A percentile compares a stretch with the other conserved stretches of the same genome.
These are phyloP conservation scores for Selaginella tamariscina DNA, from an alignment of 75 land plant genomes.

Conservation along the genomic window DNA sequence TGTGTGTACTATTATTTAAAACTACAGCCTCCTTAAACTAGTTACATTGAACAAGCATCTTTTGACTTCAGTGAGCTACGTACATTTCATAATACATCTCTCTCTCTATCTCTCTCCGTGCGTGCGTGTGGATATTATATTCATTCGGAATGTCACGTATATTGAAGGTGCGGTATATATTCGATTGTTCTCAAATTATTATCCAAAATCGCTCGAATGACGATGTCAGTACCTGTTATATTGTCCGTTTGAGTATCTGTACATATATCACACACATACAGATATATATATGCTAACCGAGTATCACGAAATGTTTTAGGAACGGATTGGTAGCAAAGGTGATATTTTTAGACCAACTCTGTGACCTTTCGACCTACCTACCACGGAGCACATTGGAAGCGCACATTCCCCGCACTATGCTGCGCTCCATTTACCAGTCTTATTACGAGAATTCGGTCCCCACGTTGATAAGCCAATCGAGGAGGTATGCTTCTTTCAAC, in stretches of 20 bases:
- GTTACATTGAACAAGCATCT: neutral
- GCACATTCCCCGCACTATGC: constrained; percentile 70
- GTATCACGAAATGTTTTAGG: constrained; percentile 29
- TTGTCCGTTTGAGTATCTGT: too few relatives aligned
- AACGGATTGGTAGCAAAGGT: constrained; percentile 66
- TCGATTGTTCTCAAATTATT: too few relatives aligned
- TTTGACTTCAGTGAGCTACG: neutral
- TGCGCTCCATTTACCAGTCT: constrained; percentile 81
- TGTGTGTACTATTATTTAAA: neutral
- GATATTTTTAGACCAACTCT: constrained; percentile 88
- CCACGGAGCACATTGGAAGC: constrained; percentile 83
- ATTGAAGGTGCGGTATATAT: too few relatives aligned
- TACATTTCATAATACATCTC: neutral
- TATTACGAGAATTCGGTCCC: constrained; percentile 63
- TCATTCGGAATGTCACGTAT: too few relatives aligned
- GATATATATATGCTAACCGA: too few relatives aligned
- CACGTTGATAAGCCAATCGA: constrained; percentile 34
- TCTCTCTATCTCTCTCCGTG: neutral
- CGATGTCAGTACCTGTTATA: too few relatives aligned
- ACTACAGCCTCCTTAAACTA: neutral
- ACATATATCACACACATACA: too few relatives aligned
- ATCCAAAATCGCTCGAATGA: too few relatives aligned
- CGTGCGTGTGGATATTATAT: too few relatives aligned
- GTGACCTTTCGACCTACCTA: constrained; percentile 59
- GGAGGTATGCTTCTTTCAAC: constrained; percentile 33